phyloP scores from a whole-genome alignment of 768 basidiomycete species.

The Mrakia blollopis region DNA sequence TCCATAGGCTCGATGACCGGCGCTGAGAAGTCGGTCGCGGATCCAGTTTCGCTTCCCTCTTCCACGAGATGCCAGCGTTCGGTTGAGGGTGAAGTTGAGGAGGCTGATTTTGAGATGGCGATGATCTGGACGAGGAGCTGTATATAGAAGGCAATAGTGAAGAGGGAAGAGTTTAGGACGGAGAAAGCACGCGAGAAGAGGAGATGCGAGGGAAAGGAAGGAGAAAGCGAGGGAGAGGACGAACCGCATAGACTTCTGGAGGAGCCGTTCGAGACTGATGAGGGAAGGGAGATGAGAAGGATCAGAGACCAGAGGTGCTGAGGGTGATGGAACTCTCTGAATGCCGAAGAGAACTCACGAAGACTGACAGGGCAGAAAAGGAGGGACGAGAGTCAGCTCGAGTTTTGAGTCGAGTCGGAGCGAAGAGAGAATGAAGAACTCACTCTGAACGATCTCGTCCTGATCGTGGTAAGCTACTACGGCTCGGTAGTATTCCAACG shows the following conservation, averaged over 20 bases:
- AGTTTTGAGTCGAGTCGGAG: background rate
- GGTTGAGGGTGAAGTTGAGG: background rate
- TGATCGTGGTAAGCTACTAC: slow-evolving; percentile 13
- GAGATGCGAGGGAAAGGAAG: background rate
- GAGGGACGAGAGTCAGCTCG: background rate
- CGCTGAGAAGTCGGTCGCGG: background rate
- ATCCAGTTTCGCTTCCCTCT: background rate
- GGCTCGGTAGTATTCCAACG: slow-evolving; percentile 10
- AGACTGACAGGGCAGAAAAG: background rate
- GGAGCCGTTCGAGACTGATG: slow-evolving; percentile 10
- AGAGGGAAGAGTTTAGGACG: background rate
- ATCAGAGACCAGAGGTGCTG: background rate
- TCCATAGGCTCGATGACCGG: slow-evolving; percentile 2
- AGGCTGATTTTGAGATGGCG: slow-evolving; percentile 2
- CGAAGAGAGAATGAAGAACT: background rate
- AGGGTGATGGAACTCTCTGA: background rate
- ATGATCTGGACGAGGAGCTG: slow-evolving; percentile 17
- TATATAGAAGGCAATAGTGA: too few species aligned
- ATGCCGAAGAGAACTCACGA: background rate
- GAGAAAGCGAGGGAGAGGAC: background rate
- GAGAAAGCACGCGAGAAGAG: background rate
- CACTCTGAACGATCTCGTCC: slow-evolving; percentile 1
- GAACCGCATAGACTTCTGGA: background rate
- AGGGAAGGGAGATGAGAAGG: background rate
- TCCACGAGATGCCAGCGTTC: background rate